phyloP scores from a whole-genome alignment of 148 eudicot species.

The Rhododendron williamsianum region DNA sequence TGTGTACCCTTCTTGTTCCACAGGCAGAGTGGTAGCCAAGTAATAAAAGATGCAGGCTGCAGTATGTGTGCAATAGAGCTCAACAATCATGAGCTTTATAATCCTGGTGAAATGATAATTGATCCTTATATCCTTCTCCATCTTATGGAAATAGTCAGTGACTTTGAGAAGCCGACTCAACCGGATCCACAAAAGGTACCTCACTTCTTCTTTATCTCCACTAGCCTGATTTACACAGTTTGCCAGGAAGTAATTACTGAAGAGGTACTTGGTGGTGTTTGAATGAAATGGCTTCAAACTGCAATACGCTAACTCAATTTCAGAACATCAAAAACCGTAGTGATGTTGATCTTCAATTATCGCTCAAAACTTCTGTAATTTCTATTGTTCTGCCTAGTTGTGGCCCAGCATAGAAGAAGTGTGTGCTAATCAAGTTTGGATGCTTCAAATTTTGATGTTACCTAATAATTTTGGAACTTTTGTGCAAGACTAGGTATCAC shows the following conservation, averaged over 20 bases:
- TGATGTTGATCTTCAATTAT: background rate
- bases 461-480: background rate
- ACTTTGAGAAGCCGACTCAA: constrained; percentile 68
- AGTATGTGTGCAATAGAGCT: constrained; percentile 92
- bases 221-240: constrained; percentile 40
- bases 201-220: constrained; percentile 58
- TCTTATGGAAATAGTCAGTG: constrained; percentile 38
- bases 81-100: constrained; percentile 72
- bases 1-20: constrained; percentile 73
- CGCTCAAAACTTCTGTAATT: background rate
- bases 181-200: constrained; percentile 78
- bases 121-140: constrained; percentile 95
- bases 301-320: background rate
- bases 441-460: background rate
- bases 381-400: background rate
- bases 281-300: background rate
- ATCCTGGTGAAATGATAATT: constrained; percentile 73
- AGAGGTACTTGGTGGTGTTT: background rate
- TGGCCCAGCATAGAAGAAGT: background rate
- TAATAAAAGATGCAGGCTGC: constrained; percentile 96
- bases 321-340: background rate
- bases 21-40: constrained; percentile 79
- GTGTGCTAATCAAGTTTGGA: background rate
- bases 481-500: background rate
- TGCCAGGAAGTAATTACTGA: background rate